Base-by-base conservation (phyloP, 441 rosid genomes). In the Erysimum cheiri region DNA sequence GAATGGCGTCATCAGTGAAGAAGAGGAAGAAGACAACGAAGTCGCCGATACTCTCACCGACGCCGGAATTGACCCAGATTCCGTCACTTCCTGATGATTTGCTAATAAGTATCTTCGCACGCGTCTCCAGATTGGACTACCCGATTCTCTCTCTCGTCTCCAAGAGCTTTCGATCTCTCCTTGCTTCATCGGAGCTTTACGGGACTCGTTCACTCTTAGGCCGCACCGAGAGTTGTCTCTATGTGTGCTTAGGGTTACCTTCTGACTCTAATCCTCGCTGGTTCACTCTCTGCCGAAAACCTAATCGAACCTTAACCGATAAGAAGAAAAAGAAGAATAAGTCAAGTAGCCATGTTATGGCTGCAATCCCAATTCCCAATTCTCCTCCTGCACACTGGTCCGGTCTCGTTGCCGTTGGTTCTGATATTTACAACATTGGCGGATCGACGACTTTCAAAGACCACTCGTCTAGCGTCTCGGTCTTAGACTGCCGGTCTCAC, bases 221-320 rank as follows among this genome's bases (percentile, higher is more conserved):
- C 4, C 40, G 14, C 13, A 41, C 33, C 2, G 62, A 67, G 54
- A 41, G 14, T 0, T 67, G 71, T 67, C 54, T 67, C 15, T 67
- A 67, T 54, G 35, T 67, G 14, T 67, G 63, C 44, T n/a, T 67
- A 55, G 0, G 0, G 2, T 15, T 13, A n/a, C 2, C 2, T 2
- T 28, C 41, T 32, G 32, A 54, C 53, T 12, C 41, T 29, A 31
- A 17, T n/a, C 31, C 62, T 67, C 41, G 14, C 1, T 54, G 62
- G 62, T 54, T 40, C 71, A 67, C 71, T n/a, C 71, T 67, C 71
- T 54, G 71, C 19, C 53, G n/a, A 5, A 67, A 41, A 41, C 71
- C 71, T 31, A 8, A 65, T 29, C 11, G 0, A 41, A 41, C 15
- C 46, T 5, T 41, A 41, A 41, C 0, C 3, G n/a, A 41, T 12